Evolutionary conservation across 116 monocot species (phyloP), one percentile per base, ranked within the genome.

Genomic region (Zostera marina): DNA sequence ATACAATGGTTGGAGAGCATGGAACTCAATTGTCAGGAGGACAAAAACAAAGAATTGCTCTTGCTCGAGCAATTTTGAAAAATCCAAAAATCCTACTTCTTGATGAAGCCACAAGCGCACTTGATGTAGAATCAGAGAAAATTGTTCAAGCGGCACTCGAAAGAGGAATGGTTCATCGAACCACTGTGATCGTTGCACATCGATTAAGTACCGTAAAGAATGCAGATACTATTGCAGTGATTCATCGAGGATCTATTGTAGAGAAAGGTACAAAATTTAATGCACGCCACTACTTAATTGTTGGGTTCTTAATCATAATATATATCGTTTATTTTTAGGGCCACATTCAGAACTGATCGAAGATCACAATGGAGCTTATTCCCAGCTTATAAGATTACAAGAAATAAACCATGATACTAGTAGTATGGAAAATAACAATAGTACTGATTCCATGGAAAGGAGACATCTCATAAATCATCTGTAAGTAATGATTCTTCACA

Each of bases 41-140:
- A 22, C 87, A 87, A 54, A 87, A 87, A 47, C 86, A 81, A 56
- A 68, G 86, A 57, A 76, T 86, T 54, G 86, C 86, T 22, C 81
- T 86, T 57, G 81, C 86, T 9, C 78, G 86, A 46, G 86, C 78
- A 7, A 81, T 86, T 46, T 42, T 86, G 19, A 87, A 87, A 72
- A 67, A 82, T 43, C 87, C 87, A 14, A 71, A 63, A 51, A 82
- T 87, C 52, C 54, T 87, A 54, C 79, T 87, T 63, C 64, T 87
- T 14, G 87, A 87, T 49, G 87, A 87, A 66, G 87, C 87, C 10
- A 86, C 81, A 8, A 87, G 87, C 26, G 82, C 87, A 6, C 58
- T 86, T 47, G 86, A 86, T 63, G 61, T 75, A 1, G 82, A 82
- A 26, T 82, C 87, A 1, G 82, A 87, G 52, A 56, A 66, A 12